Base-by-base conservation (phyloP, 2,329 filamentous ascomycete species). In the Spiromastix sp. region DNA sequence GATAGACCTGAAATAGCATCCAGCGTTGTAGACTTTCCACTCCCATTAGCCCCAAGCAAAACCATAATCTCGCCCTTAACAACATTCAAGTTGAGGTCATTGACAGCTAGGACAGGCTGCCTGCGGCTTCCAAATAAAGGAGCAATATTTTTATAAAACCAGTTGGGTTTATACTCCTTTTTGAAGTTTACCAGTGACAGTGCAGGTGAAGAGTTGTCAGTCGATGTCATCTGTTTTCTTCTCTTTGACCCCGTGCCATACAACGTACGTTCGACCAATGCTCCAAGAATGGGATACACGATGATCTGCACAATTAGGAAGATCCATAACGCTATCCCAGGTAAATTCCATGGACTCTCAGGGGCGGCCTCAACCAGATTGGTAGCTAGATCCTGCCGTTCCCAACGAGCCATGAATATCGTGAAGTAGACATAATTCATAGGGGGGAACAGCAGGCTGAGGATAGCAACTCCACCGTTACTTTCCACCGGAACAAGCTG, bases 341-440 rank as follows among this genome's bases (percentile, higher is more conserved):
- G 75, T 2, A 93, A 50, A 1, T 68, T 58, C 70, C 80, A 93
- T 0, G 75, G 70, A 46, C 74, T 79, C 0, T 68, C 53, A 0
- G 85, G 83, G 0, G 82, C 74, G 1, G 63, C 63, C 26, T 74
- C 56, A 4, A 72, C 50, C 3, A 94, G 62, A 42, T 83, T 73
- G 0, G 79, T 72, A 0, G 73, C 63, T 26, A 66, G 49, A 12
- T 74, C 64, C 37, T 77, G 53, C 42, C 69, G 67, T 58, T 95
- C 83, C 54, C 76, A 94, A 27, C 82, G 77, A 9, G 86, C 83
- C 57, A 87, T 72, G 42, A 79, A 72, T 12, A 82, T 76, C 36
- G 78, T 70, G 52, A 89, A 91, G 54, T 79, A 86, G 10, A 89
- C 81, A 51, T 85, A 94, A 48, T 85, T 87, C 67, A 87, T 93